Conservation (phyloP, 805 yeast species). For the Kuraishia borneana region DNA sequence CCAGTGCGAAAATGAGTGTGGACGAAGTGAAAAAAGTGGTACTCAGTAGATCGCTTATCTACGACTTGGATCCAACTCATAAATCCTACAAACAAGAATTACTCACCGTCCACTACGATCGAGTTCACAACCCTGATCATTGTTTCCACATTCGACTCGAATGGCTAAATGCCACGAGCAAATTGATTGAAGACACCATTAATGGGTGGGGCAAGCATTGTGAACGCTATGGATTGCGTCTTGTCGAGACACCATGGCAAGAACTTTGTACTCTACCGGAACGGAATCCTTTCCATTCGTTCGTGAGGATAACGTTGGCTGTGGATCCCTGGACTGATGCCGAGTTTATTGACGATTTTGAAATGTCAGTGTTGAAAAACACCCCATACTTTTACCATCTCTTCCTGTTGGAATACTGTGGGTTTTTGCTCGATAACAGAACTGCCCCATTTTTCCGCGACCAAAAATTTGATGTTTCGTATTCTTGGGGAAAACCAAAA, state of each 20-base stretch:
- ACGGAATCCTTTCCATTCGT: conserved; percentile 80
- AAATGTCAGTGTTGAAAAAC: conserved; percentile 25
- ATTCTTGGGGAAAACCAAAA: conserved; percentile 86
- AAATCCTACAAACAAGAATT: conserved; percentile 71
- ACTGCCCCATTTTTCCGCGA: conserved; percentile 51
- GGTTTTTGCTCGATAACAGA: conserved; percentile 73
- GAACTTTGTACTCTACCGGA: conserved; percentile 71
- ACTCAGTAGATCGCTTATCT: conserved; percentile 53
- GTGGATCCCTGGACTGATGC: conserved; percentile 63
- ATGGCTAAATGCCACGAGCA: conserved; percentile 88
- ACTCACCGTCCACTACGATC: conserved; percentile 78
- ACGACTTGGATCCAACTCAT: conserved; percentile 64
- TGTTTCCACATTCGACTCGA: conserved; percentile 87
- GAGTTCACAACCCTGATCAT: conserved; percentile 88
- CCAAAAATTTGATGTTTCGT: conserved; percentile 49
- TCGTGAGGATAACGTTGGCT: conserved; percentile 54
- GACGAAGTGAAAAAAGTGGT: conserved; percentile 26
- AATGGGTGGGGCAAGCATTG: conserved; percentile 73
- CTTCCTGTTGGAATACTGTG: conserved; percentile 54
- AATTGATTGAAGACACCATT: conserved; percentile 69
- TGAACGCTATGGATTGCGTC: conserved; percentile 69
- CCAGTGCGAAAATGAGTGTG: conserved; percentile 1
- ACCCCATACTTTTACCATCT: conserved; percentile 69
- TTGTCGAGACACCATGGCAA: conserved; percentile 87
- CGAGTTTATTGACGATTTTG: conserved; percentile 27